Conservation (phyloP, 228 moss, liverwort and hornwort species). For the Sphagnum fallax region DNA sequence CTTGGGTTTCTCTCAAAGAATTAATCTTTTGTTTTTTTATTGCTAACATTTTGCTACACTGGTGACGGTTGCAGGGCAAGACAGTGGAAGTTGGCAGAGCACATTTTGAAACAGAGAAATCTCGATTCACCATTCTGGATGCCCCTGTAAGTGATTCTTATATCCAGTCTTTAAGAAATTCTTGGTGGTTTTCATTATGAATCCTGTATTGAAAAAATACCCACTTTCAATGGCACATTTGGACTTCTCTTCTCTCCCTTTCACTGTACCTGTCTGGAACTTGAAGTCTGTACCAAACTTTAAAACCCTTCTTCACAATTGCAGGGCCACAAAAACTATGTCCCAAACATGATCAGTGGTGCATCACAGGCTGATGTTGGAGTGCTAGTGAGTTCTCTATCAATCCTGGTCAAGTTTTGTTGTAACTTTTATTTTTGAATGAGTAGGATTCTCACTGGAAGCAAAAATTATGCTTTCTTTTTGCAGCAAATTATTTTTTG, state of each 20-base stretch:
- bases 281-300: no score
- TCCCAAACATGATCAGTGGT: conserved; percentile 97
- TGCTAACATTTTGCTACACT: conserved; percentile 1
- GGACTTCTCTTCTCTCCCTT: no score
- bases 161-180: not conserved
- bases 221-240: no score
- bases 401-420: no score
- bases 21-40: not conserved
- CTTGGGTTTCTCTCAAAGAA: no score
- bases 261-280: no score
- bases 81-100: conserved; percentile 97
- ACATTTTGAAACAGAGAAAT: conserved; percentile 80
- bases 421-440: no score
- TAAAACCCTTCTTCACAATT: not conserved
- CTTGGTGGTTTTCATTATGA: not conserved
- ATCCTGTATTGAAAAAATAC: not conserved
- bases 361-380: conserved; percentile 98
- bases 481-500: no score
- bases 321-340: conserved; percentile 96
- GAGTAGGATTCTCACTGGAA: no score
- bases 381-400: conserved; percentile 55
- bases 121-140: conserved; percentile 90
- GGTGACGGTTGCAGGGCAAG: conserved; percentile 51
- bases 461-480: no score
- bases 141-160: conserved; percentile 55